Percentiles rank a stretch among this genome's conserved stretches.
Evolutionary conservation across 2,329 filamentous ascomycete genomes (phyloP).

Genomic region (Pyricularia pennisetigena): DNA sequence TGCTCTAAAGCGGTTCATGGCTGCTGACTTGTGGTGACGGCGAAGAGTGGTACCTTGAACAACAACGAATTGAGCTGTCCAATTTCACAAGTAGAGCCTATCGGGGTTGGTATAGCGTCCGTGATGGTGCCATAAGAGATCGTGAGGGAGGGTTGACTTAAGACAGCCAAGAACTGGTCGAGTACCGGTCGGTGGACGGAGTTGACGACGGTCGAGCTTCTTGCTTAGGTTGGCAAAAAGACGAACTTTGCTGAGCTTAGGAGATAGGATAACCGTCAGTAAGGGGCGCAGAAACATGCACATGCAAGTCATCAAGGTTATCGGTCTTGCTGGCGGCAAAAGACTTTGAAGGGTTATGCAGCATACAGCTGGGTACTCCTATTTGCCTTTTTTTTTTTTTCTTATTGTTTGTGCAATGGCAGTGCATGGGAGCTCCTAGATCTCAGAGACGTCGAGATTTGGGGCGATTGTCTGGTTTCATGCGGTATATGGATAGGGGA

Average conservation of each 20-base stretch:
- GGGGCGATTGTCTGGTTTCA: background rate
- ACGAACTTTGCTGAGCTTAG: background rate
- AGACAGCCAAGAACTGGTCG: background rate
- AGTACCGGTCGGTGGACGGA: background rate
- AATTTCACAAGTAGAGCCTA: background rate
- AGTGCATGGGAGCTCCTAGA: background rate
- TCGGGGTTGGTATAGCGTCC: background rate
- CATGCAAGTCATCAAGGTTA: background rate
- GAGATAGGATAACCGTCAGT: background rate
- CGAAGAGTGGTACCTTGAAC: background rate
- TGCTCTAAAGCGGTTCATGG: constrained; percentile 69
- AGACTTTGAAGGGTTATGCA: background rate
- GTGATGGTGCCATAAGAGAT: background rate
- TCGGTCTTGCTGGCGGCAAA: background rate
- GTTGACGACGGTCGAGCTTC: background rate
- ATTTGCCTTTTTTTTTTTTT: background rate
- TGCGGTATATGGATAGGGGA: background rate
- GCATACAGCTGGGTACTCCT: background rate
- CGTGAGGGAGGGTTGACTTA: background rate
- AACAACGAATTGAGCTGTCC: background rate
- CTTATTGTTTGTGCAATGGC: background rate
- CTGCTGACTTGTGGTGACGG: constrained; percentile 8
- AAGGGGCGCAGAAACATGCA: background rate
- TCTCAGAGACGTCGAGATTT: background rate
- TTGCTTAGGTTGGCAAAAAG: background rate